phyloP scores from a whole-genome alignment of 805 yeast genomes.

The Debaryomyces prosopidis region DNA sequence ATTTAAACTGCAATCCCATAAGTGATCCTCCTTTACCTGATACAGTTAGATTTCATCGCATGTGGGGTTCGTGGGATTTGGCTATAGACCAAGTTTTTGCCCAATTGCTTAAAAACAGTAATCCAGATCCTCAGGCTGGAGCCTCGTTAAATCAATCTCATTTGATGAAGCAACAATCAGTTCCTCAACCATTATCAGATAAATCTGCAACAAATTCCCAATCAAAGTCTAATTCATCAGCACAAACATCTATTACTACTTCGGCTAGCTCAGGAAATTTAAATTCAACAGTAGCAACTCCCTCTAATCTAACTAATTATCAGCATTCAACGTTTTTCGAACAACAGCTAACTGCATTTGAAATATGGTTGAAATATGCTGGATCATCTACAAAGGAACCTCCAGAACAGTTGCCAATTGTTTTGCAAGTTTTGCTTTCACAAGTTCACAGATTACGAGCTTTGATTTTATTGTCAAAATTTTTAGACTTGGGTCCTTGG shows the following conservation, averaged over 20 bases:
- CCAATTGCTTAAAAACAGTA: constrained; percentile 53
- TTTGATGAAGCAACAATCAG: neutral
- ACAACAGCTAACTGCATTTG: constrained; percentile 94
- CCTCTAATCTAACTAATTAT: constrained; percentile 45
- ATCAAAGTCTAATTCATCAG: constrained; percentile 9
- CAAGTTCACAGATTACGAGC: constrained; percentile 95
- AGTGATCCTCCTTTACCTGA: constrained; percentile 94
- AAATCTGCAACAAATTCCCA: neutral
- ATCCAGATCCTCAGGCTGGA: constrained; percentile 11
- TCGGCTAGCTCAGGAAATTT: neutral
- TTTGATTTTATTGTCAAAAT: constrained; percentile 75
- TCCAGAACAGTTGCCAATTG: constrained; percentile 94
- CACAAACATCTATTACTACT: constrained; percentile 24
- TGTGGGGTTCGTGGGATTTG: constrained; percentile 99
- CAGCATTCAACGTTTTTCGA: constrained; percentile 94
- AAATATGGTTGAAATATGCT: constrained; percentile 86
- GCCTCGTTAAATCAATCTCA: neutral
- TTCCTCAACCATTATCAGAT: constrained; percentile 5
- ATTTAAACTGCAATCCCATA: constrained; percentile 89
- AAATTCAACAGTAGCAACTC: neutral
- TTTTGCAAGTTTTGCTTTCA: constrained; percentile 85
- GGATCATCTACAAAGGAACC: constrained; percentile 82
- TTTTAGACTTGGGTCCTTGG: constrained; percentile 95
- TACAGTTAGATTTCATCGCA: constrained; percentile 71
- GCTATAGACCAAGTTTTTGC: constrained; percentile 93